Evolutionary conservation across 345 rosid genomes (phyloP), one percentile per base, ranked within the genome.

Genomic region (Euclidium syriacum): DNA sequence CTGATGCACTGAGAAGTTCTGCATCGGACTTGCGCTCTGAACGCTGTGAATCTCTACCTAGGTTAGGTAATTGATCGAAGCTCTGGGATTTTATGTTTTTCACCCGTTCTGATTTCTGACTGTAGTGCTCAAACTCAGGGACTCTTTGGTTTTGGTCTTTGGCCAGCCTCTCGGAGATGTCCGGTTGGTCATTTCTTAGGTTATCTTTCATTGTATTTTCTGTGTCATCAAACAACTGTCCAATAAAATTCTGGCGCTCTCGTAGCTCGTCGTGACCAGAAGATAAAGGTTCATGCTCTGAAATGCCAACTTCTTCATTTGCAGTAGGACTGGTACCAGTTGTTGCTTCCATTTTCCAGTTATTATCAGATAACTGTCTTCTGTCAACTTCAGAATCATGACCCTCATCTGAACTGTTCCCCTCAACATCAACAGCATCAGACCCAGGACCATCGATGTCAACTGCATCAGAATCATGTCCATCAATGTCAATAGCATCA

Each of bases 221-320:
- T 40, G 78, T 76, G 54, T 85, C 96, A 74, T 87, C 96, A 78
- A 94, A 87, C 78, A 87, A 61, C 65, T 79, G 85, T 60, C 95
- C 97, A 49, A 85, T 85, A 72, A 85, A 74, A 73, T 71, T 76
- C 78, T 84, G 77, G 57, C 81, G 81, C 65, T 80, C 86, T 56
- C 33, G 76, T 49, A 72, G 61, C 27, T 75, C 73, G 73, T 82
- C 78, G 18, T 58, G 77, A 72, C 70, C 79, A 41, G 74, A 67
- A 25, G 80, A 46, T 42, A 69, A 35, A 22, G 39, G 64, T 57
- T 59, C 75, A 32, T 68, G 62, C 58, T 72, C 85, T 72, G 60
- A 54, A 62, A 62, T 48, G 64, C 64, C 64, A 62, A 47, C 34
- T 48, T 68, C 67, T 34, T 63, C 70, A 69, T 43, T 52, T 41